Percentiles rank a stretch among this genome's conserved stretches.
Conservation (phyloP, 768 basidiomycete genomes). For the Antrodiella citrinella region DNA sequence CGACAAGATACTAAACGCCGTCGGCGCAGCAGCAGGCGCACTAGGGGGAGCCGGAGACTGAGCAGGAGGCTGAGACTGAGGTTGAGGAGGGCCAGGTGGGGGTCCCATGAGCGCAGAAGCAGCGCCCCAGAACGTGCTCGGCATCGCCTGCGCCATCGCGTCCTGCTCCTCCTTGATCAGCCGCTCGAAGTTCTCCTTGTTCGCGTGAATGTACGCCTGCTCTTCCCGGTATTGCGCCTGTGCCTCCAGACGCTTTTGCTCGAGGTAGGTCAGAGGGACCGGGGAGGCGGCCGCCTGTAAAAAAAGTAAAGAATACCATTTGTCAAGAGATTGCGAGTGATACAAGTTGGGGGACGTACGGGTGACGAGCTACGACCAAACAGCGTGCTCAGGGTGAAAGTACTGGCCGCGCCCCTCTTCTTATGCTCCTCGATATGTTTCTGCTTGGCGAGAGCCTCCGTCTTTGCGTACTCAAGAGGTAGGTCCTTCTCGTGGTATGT, state of each 20-base stretch:
- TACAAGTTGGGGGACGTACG: constrained; percentile 15
- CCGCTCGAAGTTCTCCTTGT: constrained; percentile 43
- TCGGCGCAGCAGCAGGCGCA: background rate
- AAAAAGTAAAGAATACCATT: background rate
- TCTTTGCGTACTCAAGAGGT: constrained; percentile 79
- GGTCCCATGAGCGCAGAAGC: constrained; percentile 4
- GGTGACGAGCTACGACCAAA: constrained; percentile 28
- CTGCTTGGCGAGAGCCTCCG: constrained; percentile 77
- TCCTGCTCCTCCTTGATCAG: constrained; percentile 45
- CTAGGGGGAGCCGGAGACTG: background rate
- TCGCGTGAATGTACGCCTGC: constrained; percentile 40
- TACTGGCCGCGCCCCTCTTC: constrained; percentile 28
- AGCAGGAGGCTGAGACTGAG: background rate
- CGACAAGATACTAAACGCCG: background rate
- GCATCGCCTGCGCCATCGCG: constrained; percentile 39
- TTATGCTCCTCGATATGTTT: constrained; percentile 65
- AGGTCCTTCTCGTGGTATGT: constrained; percentile 87
- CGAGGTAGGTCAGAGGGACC: constrained; percentile 42
- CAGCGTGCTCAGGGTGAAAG: constrained; percentile 38
- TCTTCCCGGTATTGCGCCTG: constrained; percentile 46
- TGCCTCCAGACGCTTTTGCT: constrained; percentile 42
- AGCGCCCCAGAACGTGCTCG: constrained; percentile 31
- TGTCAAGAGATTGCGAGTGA: background rate
- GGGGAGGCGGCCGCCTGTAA: constrained; percentile 22
- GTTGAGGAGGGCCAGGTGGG: constrained; percentile 2